These are phyloP conservation scores for Nakazawaea holstii DNA, from an alignment of 805 yeast species.

Conservation along the genomic window DNA sequence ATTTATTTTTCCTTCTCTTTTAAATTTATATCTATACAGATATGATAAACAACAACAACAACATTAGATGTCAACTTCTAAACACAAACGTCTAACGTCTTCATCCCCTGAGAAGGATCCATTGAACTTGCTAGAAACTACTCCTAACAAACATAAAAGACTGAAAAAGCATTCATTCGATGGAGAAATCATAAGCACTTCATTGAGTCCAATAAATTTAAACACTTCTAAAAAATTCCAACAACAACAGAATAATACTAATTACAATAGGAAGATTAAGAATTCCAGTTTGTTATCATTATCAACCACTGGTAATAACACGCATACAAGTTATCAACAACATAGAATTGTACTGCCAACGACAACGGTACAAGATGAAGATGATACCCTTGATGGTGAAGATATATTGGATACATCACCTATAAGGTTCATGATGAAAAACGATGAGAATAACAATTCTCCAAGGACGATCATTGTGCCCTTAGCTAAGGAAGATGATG, in stretches of 20 bases:
- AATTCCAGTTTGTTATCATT: neutral
- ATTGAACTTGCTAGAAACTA: neutral
- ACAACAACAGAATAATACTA: neutral
- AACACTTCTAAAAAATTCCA: neutral
- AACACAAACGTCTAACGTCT: too few species aligned
- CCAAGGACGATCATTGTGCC: neutral
- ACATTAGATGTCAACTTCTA: too few species aligned
- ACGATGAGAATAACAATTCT: neutral
- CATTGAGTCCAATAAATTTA: neutral
- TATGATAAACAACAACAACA: neutral
- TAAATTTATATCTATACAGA: neutral
- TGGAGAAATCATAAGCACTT: conserved; percentile 1
- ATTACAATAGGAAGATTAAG: neutral
- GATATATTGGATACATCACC: conserved; percentile 8
- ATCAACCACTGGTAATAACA: neutral
- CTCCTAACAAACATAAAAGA: neutral
- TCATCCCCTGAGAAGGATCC: neutral
- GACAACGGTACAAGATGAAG: neutral
- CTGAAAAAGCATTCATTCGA: neutral
- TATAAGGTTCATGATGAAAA: neutral
- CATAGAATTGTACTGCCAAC: too few species aligned
- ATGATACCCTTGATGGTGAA: neutral
- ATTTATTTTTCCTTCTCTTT: too few species aligned
- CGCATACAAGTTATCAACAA: neutral
- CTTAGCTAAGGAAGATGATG: neutral